These are phyloP conservation scores for Penicillium cosmopolitanum DNA, from an alignment of 495 filamentous ascomycete genomes.

Conservation along the genomic window DNA sequence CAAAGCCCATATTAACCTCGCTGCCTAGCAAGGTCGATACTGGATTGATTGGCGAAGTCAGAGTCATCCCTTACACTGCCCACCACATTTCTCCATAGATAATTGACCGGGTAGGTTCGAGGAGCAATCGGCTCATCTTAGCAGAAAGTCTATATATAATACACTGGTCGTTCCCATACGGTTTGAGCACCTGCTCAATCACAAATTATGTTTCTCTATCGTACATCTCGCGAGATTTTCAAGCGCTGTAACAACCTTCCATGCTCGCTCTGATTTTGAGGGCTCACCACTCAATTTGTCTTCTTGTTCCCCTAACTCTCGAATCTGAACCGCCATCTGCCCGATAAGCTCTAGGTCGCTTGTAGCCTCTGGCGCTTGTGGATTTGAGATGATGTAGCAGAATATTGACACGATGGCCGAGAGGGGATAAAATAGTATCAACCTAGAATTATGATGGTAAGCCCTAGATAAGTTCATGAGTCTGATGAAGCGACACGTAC, in stretches of 20 bases:
- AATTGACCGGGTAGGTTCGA: not conserved
- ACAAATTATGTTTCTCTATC: not conserved
- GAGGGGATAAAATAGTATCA: slow-evolving; percentile 3
- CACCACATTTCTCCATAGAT: not conserved
- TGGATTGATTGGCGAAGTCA: slow-evolving; percentile 1
- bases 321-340: slow-evolving; percentile 5
- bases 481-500: not conserved
- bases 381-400: slow-evolving; percentile 5
- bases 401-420: slow-evolving; percentile 3
- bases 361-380: not conserved
- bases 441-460: not conserved
- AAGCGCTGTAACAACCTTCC: not conserved
- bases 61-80: slow-evolving; percentile 1
- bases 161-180: too few relatives aligned
- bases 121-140: too few relatives aligned
- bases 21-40: slow-evolving; percentile 1
- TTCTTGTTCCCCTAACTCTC: slow-evolving; percentile 4
- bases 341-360: not conserved
- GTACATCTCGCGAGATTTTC: slow-evolving; percentile 1
- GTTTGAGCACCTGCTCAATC: not conserved
- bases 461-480: not conserved
- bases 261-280: not conserved
- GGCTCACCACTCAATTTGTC: slow-evolving; percentile 1
- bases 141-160: too few relatives aligned
- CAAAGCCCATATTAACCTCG: not conserved